Conservation (phyloP, 768 basidiomycete genomes). For the Pleurotus pulmonarius region DNA sequence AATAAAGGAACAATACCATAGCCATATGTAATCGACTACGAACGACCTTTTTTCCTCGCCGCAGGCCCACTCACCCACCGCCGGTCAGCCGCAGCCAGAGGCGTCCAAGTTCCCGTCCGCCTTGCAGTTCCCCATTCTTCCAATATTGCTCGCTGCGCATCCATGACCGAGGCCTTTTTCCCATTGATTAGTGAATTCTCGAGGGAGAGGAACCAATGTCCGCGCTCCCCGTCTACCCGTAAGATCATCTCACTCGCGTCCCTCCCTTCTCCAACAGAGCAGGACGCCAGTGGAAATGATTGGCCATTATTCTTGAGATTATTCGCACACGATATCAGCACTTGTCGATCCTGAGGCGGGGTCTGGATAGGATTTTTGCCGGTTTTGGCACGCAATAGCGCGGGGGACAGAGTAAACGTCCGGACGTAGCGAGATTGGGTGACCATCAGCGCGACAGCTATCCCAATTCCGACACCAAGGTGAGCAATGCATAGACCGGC, state of each 20-base stretch:
- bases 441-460: constrained; percentile 24
- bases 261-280: constrained; percentile 26
- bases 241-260: constrained; percentile 28
- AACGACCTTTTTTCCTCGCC: neutral
- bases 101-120: constrained; percentile 9
- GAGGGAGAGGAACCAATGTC: constrained; percentile 31
- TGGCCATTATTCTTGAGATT: constrained; percentile 23
- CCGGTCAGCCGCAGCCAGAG: neutral
- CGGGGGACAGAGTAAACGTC: constrained; percentile 22
- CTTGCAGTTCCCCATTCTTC: constrained; percentile 21
- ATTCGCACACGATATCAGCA: constrained; percentile 29
- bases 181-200: constrained; percentile 23
- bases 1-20: no score
- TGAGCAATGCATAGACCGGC: constrained; percentile 25
- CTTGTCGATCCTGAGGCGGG: constrained; percentile 15
- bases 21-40: no score
- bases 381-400: neutral
- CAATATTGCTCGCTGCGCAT: constrained; percentile 23
- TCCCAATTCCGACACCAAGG: constrained; percentile 24
- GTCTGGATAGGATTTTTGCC: constrained; percentile 4
- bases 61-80: constrained; percentile 3
- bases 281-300: constrained; percentile 20
- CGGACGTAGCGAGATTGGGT: constrained; percentile 28
- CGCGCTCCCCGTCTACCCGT: constrained; percentile 22
- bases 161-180: constrained; percentile 9